phyloP scores from a whole-genome alignment of 768 basidiomycete species.

The Tephrocybe sp. region DNA sequence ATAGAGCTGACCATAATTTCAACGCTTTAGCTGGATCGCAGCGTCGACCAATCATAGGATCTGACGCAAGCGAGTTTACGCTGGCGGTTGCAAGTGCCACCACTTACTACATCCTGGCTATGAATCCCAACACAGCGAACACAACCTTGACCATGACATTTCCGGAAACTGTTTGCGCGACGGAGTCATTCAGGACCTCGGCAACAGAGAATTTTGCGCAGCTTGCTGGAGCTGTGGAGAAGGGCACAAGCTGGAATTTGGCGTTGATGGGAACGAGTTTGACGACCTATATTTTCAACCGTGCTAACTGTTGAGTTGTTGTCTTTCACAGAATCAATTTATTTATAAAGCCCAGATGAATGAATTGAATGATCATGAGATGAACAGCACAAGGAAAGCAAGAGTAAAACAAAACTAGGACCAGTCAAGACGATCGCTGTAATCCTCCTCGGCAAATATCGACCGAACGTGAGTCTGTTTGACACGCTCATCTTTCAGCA shows the following conservation, averaged over 20 bases:
- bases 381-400: slow-evolving; percentile 5
- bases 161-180: slow-evolving; percentile 29
- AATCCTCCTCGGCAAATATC: slow-evolving; percentile 16
- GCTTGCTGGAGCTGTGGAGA: slow-evolving; percentile 22
- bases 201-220: slow-evolving; percentile 32
- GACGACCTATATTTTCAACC: slow-evolving; percentile 32
- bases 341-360: neutral
- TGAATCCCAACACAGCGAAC: slow-evolving; percentile 30
- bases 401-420: neutral
- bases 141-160: slow-evolving; percentile 29
- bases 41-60: slow-evolving; percentile 28
- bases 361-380: neutral
- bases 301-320: slow-evolving; percentile 21
- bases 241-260: slow-evolving; percentile 25
- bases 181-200: slow-evolving; percentile 27
- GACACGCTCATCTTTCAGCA: slow-evolving; percentile 86
- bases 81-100: slow-evolving; percentile 28
- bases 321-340: neutral
- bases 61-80: slow-evolving; percentile 27
- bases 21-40: slow-evolving; percentile 31
- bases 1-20: neutral
- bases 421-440: slow-evolving; percentile 18
- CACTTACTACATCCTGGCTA: slow-evolving; percentile 28
- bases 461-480: slow-evolving; percentile 50
- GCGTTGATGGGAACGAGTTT: slow-evolving; percentile 29